Base-by-base conservation (phyloP, 2,329 filamentous ascomycete species). In the Neonectria sp. region DNA sequence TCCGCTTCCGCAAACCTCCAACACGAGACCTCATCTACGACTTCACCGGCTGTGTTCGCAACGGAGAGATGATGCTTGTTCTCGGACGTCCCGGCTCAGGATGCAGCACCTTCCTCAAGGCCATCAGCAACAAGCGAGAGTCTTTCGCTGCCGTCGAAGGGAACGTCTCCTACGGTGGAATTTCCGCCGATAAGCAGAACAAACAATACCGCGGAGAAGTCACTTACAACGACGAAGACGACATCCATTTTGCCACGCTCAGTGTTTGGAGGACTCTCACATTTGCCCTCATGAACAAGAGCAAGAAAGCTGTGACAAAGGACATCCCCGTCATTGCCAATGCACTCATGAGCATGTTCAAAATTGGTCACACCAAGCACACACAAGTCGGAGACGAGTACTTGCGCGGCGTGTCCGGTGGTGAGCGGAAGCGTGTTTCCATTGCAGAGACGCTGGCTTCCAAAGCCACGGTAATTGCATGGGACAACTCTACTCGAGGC, bases 401-500 rank as follows among this genome's bases (percentile, higher is more conserved):
- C 74, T 87, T 91, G 6, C 89, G 92, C 55, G 93, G 93, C 78
- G 91, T 95, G 0, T 93, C 91, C 52, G 93, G 93, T 73, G 93
- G 93, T 65, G 93, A 96, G 81, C 84, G 93, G 45, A 95, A 95
- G 79, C 91, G 93, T 76, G 92, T 94, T 12, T 91, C 90, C 29
- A 94, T 95, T 70, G 92, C 92, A 2, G 93, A 95, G 79, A 93
- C 92, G 0, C 81, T 95, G 25, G 91, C 92, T 6, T 91, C 92
- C 8, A 92, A 93, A 78, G 90, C 90, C 1, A 90, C 91, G 0
- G 91, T 95, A 1, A 90, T 93, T 37, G 91, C 90, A 69, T 95
- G 92, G 92, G 93, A 95, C 73, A 95, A 95, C 78, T 92, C 89
- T 1, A 95, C 93, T 1, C 86, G 93, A 55, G 93, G 93, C 21